Evolutionary conservation across 345 rosid species (phyloP).

Genomic region (Arabis hirsuta): DNA sequence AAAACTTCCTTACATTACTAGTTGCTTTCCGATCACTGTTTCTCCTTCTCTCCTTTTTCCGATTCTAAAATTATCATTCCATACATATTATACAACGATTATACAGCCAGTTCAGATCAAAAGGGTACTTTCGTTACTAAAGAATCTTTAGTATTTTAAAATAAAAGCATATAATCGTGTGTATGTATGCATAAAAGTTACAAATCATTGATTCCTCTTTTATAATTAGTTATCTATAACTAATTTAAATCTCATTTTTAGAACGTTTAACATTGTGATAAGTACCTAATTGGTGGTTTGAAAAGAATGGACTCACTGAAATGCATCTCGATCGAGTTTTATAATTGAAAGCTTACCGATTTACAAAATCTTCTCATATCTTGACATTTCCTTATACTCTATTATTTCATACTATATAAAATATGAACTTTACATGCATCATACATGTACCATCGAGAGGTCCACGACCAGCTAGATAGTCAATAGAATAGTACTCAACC

Average conservation of each 20-base stretch:
- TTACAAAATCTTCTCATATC: conserved; percentile 30
- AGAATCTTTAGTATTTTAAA: neutral
- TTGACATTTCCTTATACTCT: conserved; percentile 14
- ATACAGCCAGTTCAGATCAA: conserved; percentile 22
- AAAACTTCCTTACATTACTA: conserved; percentile 16
- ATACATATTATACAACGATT: neutral
- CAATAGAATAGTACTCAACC: conserved; percentile 29
- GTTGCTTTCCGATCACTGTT: conserved; percentile 34
- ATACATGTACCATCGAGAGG: conserved; percentile 10
- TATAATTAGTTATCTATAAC: conserved; percentile 2
- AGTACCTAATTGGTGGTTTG: conserved; percentile 14
- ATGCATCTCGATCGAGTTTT: conserved; percentile 22
- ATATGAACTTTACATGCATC: conserved; percentile 12
- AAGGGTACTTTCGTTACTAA: conserved; percentile 23
- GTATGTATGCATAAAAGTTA: conserved; percentile 2
- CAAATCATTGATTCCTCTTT: conserved; percentile 4
- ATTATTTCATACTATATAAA: conserved; percentile 14
- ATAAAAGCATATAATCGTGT: conserved; percentile 6
- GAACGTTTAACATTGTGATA: neutral
- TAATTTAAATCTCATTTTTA: neutral
- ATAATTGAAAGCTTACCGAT: conserved; percentile 12
- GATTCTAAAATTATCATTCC: conserved; percentile 29
- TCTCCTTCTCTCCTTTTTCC: conserved; percentile 40
- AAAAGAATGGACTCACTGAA: conserved; percentile 11
- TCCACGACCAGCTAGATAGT: conserved; percentile 31